Conservation (phyloP, 208 protist genomes). For the Leishmania major region DNA sequence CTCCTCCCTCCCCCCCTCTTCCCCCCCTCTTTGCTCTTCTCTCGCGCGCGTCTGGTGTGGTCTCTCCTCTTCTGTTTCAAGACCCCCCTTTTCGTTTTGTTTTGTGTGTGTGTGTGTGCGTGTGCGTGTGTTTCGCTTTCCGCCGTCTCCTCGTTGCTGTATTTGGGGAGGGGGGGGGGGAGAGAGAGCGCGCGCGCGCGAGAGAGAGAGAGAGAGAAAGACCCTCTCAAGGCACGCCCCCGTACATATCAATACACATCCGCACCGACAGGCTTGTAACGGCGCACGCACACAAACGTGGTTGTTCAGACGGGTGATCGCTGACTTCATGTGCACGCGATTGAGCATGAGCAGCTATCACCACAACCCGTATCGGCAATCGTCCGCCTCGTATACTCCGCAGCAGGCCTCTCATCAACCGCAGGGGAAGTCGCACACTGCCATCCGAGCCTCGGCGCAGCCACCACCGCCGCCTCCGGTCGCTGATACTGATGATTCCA, state of each 20-base stretch:
- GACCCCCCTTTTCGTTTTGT: too few species aligned
- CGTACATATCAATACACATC: not conserved
- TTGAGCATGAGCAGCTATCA: constrained; percentile 29
- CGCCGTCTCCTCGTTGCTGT: not conserved
- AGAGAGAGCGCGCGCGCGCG: too few species aligned
- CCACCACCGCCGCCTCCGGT: not conserved
- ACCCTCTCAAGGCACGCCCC: not conserved
- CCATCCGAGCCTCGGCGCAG: not conserved
- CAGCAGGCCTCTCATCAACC: not conserved
- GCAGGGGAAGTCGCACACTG: not conserved
- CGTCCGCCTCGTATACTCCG: constrained; percentile 12
- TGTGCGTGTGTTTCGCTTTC: not conserved
- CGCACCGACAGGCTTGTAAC: not conserved
- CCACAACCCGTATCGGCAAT: constrained; percentile 38
- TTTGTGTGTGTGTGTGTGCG: too few species aligned
- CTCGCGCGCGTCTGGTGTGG: not conserved
- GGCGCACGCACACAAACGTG: not conserved
- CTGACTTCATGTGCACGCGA: not conserved
- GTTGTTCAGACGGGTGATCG: not conserved
- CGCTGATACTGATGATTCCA: not conserved
- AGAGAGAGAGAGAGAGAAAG: not conserved
- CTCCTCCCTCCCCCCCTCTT: too few species aligned
- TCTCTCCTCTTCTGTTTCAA: not conserved
- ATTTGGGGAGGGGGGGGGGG: too few species aligned
- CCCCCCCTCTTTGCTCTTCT: not conserved